Evolutionary conservation across 371 early-diverging fungal species (phyloP), one percentile per base, ranked within the genome.

Genomic region (Enterospora canceri): DNA sequence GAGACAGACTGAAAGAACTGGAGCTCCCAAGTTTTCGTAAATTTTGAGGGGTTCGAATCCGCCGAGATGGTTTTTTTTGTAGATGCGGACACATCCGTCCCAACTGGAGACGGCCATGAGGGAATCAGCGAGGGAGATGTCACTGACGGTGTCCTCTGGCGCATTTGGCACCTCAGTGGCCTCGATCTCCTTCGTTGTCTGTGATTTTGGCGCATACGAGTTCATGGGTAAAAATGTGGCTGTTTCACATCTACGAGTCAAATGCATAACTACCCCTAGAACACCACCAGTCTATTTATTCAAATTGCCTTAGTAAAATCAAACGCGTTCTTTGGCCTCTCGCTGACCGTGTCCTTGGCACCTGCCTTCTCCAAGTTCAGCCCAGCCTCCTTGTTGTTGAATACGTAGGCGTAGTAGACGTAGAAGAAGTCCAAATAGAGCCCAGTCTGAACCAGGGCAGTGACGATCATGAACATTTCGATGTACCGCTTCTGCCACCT

Each of bases 371-470:
- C 40, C n/a, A 40, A 12, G 40, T 40, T 40, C n/a, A 40, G 8
- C 12, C 40, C 40, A 40, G 12, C n/a, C n/a, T 51, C 40, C n/a
- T 40, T 40, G 50, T 62, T 73, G 23, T 32, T 62, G 15, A 77
- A 62, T 26, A 76, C 62, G 35, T 74, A 32, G 49, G 58, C 64
- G 35, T 59, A 88, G 82, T 96, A 98, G 40, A 94, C 85, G 68
- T 89, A 89, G 82, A 95, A 94, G 78, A 98, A 94, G 81, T 98
- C 95, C 71, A 84, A 84, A 78, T 94, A 98, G 0, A 98, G 79
- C 5, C 85, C 87, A 0, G 95, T 93, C 79, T 98, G 97, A 24
- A 98, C 80, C n/a, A 90, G 68, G 50, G 94, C 94, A 3, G 91
- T 85, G 5, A 88, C 68, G 70, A 89, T 84, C 33, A 89, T 85